These are phyloP conservation scores for Mycena belliarum DNA, from an alignment of 768 basidiomycete genomes.

Conservation along the genomic window DNA sequence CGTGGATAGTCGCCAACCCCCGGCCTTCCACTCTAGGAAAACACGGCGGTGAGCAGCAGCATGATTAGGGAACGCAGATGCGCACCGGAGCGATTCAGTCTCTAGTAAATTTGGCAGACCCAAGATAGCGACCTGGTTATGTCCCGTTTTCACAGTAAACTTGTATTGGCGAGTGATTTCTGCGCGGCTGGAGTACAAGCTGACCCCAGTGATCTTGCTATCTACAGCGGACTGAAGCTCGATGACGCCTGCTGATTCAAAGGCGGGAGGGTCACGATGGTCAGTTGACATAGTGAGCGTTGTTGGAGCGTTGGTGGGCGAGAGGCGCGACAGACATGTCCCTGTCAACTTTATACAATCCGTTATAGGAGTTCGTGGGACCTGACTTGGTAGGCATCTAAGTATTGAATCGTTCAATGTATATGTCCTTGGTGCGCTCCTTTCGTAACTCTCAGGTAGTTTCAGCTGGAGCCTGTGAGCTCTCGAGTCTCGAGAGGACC, in stretches of 20 bases:
- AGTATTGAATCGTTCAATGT: no score
- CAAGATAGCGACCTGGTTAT: conserved; percentile 19
- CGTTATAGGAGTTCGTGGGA: no score
- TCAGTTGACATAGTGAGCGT: conserved; percentile 12
- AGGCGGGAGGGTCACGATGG: conserved; percentile 19
- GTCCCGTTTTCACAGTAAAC: conserved; percentile 23
- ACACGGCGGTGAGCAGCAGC: not conserved
- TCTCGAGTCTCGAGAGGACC: no score
- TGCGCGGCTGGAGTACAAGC: conserved; percentile 37
- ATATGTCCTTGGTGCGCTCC: no score
- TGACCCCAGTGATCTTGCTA: conserved; percentile 37
- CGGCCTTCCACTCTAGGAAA: conserved; percentile 23
- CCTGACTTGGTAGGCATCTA: no score
- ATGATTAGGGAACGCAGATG: no score
- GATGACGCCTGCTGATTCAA: conserved; percentile 14
- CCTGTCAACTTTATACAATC: no score
- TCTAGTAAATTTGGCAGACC: conserved; percentile 21
- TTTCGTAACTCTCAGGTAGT: no score
- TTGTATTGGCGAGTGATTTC: conserved; percentile 38
- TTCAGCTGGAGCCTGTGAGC: no score
- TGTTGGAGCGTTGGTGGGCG: no score
- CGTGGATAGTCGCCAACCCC: conserved; percentile 26
- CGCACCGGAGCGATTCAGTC: conserved; percentile 19
- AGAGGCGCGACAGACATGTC: no score
- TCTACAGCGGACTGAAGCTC: conserved; percentile 29